Percentiles rank a stretch among this genome's conserved stretches.
Conservation (phyloP, 1,284 basidiomycete genomes). For the Apiotrichum gamsii region DNA sequence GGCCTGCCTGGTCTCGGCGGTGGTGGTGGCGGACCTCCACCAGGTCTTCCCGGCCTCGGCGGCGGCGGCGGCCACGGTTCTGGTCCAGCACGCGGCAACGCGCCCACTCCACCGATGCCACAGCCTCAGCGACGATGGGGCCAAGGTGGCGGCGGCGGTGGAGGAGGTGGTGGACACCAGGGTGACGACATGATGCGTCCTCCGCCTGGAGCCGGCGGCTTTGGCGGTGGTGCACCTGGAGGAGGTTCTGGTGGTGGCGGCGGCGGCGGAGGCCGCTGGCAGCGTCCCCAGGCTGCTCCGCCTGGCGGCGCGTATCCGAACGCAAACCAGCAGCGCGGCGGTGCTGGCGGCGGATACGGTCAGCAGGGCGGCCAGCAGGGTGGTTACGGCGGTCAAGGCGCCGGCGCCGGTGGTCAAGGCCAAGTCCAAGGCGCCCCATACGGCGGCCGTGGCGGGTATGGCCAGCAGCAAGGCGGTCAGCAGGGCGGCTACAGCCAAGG, state of each 20-base stretch:
- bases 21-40: neutral
- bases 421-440: too few species aligned
- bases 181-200: too few species aligned
- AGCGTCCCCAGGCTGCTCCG: neutral
- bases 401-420: too few species aligned
- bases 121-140: too few species aligned
- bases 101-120: too few species aligned
- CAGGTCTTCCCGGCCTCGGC: conserved; percentile 2
- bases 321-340: too few species aligned
- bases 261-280: neutral
- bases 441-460: neutral
- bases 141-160: too few species aligned
- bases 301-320: neutral
- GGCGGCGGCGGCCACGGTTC: neutral
- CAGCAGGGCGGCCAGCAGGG: too few species aligned
- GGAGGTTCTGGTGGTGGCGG: neutral
- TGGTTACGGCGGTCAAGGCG: too few species aligned
- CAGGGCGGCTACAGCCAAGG: too few species aligned
- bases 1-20: conserved; percentile 4
- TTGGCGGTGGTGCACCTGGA: neutral
- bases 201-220: neutral
- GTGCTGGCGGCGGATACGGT: too few species aligned
- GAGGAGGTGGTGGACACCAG: too few species aligned
- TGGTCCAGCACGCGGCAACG: neutral
- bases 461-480: conserved; percentile 2